Evolutionary conservation across 495 filamentous ascomycete species (phyloP).

Genomic region (Penicillium alfredii): DNA sequence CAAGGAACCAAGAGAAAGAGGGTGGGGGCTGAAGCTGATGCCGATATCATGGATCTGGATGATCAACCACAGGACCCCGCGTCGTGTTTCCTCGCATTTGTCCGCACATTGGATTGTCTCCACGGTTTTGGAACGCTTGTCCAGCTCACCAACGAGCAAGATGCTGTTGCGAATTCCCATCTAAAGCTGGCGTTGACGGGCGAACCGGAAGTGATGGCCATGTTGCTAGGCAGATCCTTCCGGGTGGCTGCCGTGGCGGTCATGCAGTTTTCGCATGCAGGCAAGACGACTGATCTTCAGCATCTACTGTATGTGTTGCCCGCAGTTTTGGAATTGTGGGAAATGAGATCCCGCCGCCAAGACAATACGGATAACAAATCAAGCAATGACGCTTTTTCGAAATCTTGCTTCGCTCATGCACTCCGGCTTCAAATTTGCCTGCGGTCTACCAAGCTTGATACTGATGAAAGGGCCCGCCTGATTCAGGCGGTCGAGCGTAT

Average conservation of each 20-base stretch:
- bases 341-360: constrained; percentile 33
- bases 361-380: constrained; percentile 34
- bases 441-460: constrained; percentile 28
- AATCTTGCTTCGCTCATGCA: constrained; percentile 35
- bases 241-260: constrained; percentile 33
- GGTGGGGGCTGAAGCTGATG: constrained; percentile 27
- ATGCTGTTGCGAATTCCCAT: constrained; percentile 47
- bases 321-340: constrained; percentile 41
- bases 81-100: constrained; percentile 38
- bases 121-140: constrained; percentile 28
- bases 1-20: constrained; percentile 46
- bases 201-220: constrained; percentile 41
- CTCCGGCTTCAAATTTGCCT: constrained; percentile 35
- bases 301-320: constrained; percentile 37
- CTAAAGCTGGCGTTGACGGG: constrained; percentile 47
- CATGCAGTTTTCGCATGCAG: constrained; percentile 27
- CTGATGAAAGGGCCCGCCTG: constrained; percentile 34
- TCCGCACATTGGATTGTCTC: constrained; percentile 34
- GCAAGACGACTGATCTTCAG: constrained; percentile 36
- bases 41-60: constrained; percentile 33
- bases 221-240: constrained; percentile 38
- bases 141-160: constrained; percentile 24
- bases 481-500: constrained; percentile 52
- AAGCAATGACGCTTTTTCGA: constrained; percentile 40
- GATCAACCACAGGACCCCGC: constrained; percentile 31